phyloP scores from a whole-genome alignment of 257 asterid genomes.

The Echium plantagineum region DNA sequence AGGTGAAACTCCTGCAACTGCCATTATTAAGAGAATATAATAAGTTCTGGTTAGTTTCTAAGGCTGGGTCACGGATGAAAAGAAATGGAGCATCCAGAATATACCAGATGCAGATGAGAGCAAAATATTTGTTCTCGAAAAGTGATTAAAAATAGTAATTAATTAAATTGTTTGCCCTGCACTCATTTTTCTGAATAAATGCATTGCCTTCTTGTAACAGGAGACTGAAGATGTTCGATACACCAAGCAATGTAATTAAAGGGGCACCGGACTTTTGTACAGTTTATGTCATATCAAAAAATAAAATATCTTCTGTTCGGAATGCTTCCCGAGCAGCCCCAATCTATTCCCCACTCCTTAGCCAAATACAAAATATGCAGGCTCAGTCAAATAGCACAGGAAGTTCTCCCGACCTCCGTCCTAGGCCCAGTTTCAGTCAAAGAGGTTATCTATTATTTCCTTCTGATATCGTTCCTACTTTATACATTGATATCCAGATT shows the following conservation, averaged over 20 bases:
- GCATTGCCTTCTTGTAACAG: conserved; percentile 16
- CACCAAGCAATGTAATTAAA: conserved; percentile 46
- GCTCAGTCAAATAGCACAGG: conserved; percentile 12
- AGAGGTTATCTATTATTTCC: conserved; percentile 12
- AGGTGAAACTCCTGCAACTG: conserved; percentile 28
- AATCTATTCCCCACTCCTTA: conserved; percentile 42
- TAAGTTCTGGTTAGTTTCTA: neutral
- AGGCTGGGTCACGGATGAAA: no score
- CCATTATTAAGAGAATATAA: neutral
- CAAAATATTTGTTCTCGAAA: neutral
- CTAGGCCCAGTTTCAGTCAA: conserved; percentile 7
- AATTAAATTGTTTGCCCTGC: no score
- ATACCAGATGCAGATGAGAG: neutral
- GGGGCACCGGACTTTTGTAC: conserved; percentile 69
- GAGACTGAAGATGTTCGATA: conserved; percentile 52
- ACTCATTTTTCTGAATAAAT: neutral
- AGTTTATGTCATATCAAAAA: conserved; percentile 66
- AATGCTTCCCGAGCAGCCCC: conserved; percentile 65
- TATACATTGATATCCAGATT: neutral
- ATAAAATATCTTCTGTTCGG: conserved; percentile 63
- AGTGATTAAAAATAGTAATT: neutral
- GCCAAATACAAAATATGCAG: conserved; percentile 29
- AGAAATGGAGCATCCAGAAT: no score
- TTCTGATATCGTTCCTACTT: neutral
- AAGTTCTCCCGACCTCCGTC: conserved; percentile 9